These are phyloP conservation scores for Artemisia tridentata DNA, from an alignment of 129 eudicot species.

Conservation along the genomic window DNA sequence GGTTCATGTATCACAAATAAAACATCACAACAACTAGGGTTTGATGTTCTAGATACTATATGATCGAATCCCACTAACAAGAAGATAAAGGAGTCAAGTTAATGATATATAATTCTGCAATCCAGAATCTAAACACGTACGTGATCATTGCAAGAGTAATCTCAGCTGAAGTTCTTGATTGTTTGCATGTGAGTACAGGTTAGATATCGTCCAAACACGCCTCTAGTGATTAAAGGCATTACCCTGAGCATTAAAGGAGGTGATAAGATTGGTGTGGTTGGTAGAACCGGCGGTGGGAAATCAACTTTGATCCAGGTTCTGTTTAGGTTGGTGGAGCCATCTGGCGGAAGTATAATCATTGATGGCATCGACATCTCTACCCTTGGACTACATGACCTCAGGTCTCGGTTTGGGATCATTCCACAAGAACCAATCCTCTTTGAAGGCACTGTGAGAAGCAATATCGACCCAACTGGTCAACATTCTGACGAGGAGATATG, in stretches of 20 bases:
- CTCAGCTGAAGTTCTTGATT: background rate
- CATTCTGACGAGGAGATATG: slow-evolving; percentile 84
- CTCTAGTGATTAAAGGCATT: slow-evolving; percentile 71
- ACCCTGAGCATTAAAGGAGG: slow-evolving; percentile 65
- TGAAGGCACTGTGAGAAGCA: slow-evolving; percentile 86
- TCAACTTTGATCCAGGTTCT: slow-evolving; percentile 79
- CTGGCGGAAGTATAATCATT: slow-evolving; percentile 59
- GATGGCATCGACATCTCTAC: slow-evolving; percentile 66
- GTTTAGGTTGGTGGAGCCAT: slow-evolving; percentile 84
- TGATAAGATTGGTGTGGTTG: slow-evolving; percentile 83
- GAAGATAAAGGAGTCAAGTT: no score
- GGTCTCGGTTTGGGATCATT: slow-evolving; percentile 89
- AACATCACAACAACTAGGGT: no score
- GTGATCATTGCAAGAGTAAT: background rate
- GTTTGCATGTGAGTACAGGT: slow-evolving; percentile 46
- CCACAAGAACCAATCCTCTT: slow-evolving; percentile 95
- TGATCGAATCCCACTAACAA: no score
- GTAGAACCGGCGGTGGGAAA: slow-evolving; percentile 90
- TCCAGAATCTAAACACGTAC: background rate
- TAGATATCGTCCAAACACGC: slow-evolving; percentile 69
- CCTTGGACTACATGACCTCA: slow-evolving; percentile 77
- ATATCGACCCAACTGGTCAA: slow-evolving; percentile 74
- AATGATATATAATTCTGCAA: background rate
- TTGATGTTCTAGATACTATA: no score
- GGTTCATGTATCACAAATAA: no score